Evolutionary conservation across 2,329 filamentous ascomycete species (phyloP).

Genomic region (Zymoseptoria ardabiliae): DNA sequence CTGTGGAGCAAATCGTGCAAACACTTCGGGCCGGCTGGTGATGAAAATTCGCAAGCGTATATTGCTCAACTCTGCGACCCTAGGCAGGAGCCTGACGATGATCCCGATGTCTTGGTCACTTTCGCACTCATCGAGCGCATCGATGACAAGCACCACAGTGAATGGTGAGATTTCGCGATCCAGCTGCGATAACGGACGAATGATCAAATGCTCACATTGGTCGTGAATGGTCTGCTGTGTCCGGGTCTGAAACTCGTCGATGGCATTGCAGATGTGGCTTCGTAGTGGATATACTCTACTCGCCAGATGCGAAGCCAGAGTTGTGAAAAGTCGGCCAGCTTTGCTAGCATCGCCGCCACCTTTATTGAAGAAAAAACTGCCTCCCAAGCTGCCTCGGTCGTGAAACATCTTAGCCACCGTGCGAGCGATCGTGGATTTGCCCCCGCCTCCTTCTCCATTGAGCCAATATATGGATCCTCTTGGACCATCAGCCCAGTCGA

Average conservation of each 20-base stretch:
- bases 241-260: neutral
- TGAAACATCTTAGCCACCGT: slow-evolving; percentile 21
- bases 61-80: neutral
- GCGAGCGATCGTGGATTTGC: slow-evolving; percentile 30
- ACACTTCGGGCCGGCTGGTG: neutral
- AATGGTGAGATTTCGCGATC: neutral
- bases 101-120: neutral
- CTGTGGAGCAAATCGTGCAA: neutral
- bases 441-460: slow-evolving; percentile 27
- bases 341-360: neutral
- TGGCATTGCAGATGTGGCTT: neutral
- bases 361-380: slow-evolving; percentile 1
- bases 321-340: neutral
- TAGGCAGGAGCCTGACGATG: neutral
- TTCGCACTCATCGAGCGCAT: slow-evolving; percentile 1
- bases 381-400: slow-evolving; percentile 6
- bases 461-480: slow-evolving; percentile 28
- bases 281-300: neutral
- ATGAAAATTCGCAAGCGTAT: slow-evolving; percentile 1
- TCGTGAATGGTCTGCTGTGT: neutral
- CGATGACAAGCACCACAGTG: neutral
- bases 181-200: neutral
- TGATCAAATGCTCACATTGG: neutral
- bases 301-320: neutral
- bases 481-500: slow-evolving; percentile 15